Base-by-base conservation (phyloP, 371 early-diverging fungal genomes). In the Mucor lusitanicus region DNA sequence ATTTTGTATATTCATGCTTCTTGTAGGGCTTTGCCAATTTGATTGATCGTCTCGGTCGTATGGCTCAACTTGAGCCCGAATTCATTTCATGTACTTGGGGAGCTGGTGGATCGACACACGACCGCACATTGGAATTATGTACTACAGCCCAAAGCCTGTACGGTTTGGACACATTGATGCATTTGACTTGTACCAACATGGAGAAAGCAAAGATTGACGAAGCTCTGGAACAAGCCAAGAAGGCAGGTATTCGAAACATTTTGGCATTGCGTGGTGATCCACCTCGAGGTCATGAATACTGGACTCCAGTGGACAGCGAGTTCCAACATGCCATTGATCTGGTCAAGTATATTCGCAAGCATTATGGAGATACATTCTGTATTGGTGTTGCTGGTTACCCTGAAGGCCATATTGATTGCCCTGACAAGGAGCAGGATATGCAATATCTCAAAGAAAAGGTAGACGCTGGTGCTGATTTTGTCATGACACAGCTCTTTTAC, bases 101-200 rank as follows among this genome's bases (percentile, higher is more conserved):
- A 21, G 97, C 99, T 17, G 98, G 99, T 28, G 97, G 97, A 2
- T 90, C 93, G 3, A 95, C 95, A 5, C 87, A 91, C 33, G 94
- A 94, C 59, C 89, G 92, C 61, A 96, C 96, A 4, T 71, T 92
- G 4, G 93, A 92, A 63, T 74, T 95, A 30, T 93, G 95, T 79
- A 79, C 90, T 0, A 92, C 91, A 2, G 92, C 94, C 15, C 96
- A 97, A 78, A 84, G 85, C 12, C 86, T 94, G 0, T 90, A 93
- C 60, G 96, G 95, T 2, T 80, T 97, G 13, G 94, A 96, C 66
- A 91, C 96, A 0, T 88, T 92, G 69, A 94, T 98, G 95, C 99
- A 98, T 75, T 79, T 98, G 71, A 97, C 99, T 0, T 97, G 97
- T 75, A 97, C 99, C 65, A 98, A 98, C 80, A 96, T 97, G 95